Conservation (phyloP, 176 grass and related monocot species). For the Triticum timopheevii region DNA sequence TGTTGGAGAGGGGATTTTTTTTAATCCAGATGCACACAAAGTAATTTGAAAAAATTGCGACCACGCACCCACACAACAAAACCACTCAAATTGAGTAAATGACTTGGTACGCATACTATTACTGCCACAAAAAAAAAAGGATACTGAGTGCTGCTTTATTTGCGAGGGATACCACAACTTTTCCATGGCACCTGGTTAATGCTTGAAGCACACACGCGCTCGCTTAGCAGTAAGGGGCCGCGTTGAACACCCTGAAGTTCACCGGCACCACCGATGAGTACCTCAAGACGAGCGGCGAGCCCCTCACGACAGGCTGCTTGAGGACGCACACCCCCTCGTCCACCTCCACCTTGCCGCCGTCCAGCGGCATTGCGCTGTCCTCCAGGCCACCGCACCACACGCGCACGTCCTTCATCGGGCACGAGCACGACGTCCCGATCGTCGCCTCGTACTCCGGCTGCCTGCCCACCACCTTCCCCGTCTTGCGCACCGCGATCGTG, state of each 20-base stretch:
- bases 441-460: slow-evolving; percentile 49
- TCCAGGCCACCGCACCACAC: slow-evolving; percentile 46
- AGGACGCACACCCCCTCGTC: slow-evolving; percentile 21
- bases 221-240: neutral
- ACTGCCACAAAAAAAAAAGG: too few species aligned
- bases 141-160: too few species aligned
- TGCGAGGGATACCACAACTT: too few species aligned
- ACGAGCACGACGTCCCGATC: slow-evolving; percentile 38
- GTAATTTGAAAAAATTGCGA: neutral
- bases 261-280: slow-evolving; percentile 2
- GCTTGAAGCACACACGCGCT: too few species aligned
- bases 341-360: slow-evolving; percentile 16
- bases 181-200: too few species aligned
- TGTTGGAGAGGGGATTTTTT: too few species aligned
- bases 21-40: neutral
- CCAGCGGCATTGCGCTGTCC: slow-evolving; percentile 37
- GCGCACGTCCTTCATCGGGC: slow-evolving; percentile 27
- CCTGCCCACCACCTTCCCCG: slow-evolving; percentile 3
- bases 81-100: neutral
- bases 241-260: slow-evolving; percentile 1
- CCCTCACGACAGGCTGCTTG: neutral
- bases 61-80: neutral
- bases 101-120: too few species aligned
- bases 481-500: slow-evolving; percentile 21
- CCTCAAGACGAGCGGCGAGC: slow-evolving; percentile 6